Base-by-base conservation (phyloP, 2,329 filamentous ascomycete genomes). In the Aureobasidium leucospermi region DNA sequence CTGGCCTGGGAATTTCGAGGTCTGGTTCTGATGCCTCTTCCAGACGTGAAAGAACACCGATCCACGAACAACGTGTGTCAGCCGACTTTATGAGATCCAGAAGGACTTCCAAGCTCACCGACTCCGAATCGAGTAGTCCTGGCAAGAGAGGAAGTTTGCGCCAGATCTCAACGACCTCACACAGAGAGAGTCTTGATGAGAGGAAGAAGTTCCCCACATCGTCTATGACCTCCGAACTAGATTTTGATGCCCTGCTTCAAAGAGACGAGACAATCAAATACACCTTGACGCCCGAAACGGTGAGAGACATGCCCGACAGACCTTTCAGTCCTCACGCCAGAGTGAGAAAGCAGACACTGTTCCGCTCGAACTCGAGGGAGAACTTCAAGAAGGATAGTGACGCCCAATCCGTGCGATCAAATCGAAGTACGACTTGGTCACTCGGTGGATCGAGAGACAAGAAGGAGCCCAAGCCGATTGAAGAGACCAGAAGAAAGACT, bases 241-340 rank as follows among this genome's bases (percentile, higher is more conserved):
- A 79, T 61, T 80, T 80, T 64, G 78, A 80, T 58, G 71, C 73
- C 42, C 71, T 79, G 42, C 72, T 79, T 43, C 74, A 76, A 64
- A 70, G 75, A 16, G 71, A 74, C 46, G 77, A 79, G 31, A 79
- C 77, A 5, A 75, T 79, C 23, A 79, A 79, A 65, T 78, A 76
- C 66, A 79, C 77, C 6, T 67, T 80, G 57, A 79, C 77, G 11
- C 77, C 78, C 23, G 72, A 78, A 58, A 73, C 67, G 48, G 74
- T 79, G 65, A 73, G 76, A 43, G 76, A 76, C 58, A 63, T 70
- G 16, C 71, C 75, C 59, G 45, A 48, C 32, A 34, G 55, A 3
- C 3, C 45, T 1, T 48, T 31, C 23, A 48, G 45, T 47, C 43
- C 55, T 19, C 55, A 58, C 15, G 3, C 41, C 7, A 58, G 34